Base-by-base conservation (phyloP, 257 asterid species). In the Parsonsia alboflavescens region DNA sequence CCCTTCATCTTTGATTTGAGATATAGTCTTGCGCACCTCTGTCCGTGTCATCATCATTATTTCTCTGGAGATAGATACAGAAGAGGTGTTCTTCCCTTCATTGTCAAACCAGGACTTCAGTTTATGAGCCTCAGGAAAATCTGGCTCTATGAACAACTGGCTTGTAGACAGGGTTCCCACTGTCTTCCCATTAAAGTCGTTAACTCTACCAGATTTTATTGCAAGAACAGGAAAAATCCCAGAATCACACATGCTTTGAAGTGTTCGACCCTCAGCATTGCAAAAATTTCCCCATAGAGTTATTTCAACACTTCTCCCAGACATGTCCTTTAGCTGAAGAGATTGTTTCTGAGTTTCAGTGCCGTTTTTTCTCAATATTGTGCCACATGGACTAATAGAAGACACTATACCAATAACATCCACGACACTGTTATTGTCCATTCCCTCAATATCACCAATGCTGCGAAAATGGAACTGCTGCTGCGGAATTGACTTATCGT, bases 211-310 rank as follows among this genome's bases (percentile, higher is more conserved):
- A 78, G 96, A 80, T 85, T 94, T 94, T 80, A 94, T 88, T 4
- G 97, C 98, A 82, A 94, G 80, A 77, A 94, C 90, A 48, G 98
- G 96, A 77, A 73, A 86, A 10, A 64, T 80, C 52, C 96, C 99
- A 41, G 97, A 86, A 78, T 89, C 97, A 67, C 95, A 92, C 86
- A 86, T 77, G 73, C 72, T 83, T 77, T 94, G 97, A 50, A 94
- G 93, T 24, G 84, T 81, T 81, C 86, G 91, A 30, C 99, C 99
- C 81, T 92, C 97, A n/a, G 85, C 88, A 77, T 86, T 86, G 85
- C 95, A 88, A 73, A 90, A 94, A 77, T 82, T 89, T 69, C 93
- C 99, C 99, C 99, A 94, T 81, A 94, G 41, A 80, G 97, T 90
- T 77, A 94, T 76, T 84, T 94, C 99, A 68, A 94, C 93, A 70